Conservation (phyloP, 2,329 filamentous ascomycete genomes). For the Fusarium austroafricanum region DNA sequence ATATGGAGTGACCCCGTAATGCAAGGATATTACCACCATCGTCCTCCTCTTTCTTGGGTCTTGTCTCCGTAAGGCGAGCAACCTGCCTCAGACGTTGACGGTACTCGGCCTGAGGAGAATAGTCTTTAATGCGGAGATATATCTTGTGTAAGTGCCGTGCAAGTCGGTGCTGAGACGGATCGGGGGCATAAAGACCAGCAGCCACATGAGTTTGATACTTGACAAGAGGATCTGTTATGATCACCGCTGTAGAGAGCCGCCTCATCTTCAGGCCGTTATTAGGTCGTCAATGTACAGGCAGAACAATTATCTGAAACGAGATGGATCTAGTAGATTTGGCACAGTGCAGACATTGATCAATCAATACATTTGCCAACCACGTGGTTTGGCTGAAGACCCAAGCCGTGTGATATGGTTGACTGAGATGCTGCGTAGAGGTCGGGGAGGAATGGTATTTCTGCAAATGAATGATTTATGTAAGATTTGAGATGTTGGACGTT, state of each 20-base stretch:
- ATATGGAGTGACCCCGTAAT: slow-evolving; percentile 64
- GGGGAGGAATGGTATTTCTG: not conserved
- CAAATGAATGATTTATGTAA: not conserved
- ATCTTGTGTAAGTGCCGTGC: slow-evolving; percentile 82
- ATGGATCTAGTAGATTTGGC: not conserved
- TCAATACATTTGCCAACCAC: not conserved
- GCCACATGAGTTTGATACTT: slow-evolving; percentile 79
- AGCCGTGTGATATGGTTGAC: too few species aligned
- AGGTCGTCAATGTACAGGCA: not conserved
- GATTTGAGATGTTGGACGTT: not conserved
- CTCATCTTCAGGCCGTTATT: slow-evolving; percentile 42
- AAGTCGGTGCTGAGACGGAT: slow-evolving; percentile 77
- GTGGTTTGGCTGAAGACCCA: not conserved
- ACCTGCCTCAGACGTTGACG: slow-evolving; percentile 72
- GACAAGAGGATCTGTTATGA: slow-evolving; percentile 78
- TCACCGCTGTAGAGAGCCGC: slow-evolving; percentile 61
- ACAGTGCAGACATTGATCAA: slow-evolving; percentile 16
- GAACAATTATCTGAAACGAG: slow-evolving; percentile 15
- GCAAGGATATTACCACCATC: slow-evolving; percentile 57
- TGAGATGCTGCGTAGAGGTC: not conserved
- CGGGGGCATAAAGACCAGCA: slow-evolving; percentile 73
- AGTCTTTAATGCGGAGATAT: slow-evolving; percentile 81
- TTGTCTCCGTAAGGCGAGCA: slow-evolving; percentile 57
- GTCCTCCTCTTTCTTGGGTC: slow-evolving; percentile 43
- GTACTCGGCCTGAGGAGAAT: slow-evolving; percentile 78